Evolutionary conservation across 2,329 filamentous ascomycete species (phyloP), one percentile per base, ranked within the genome.

Genomic region (Elsinoe perseae): DNA sequence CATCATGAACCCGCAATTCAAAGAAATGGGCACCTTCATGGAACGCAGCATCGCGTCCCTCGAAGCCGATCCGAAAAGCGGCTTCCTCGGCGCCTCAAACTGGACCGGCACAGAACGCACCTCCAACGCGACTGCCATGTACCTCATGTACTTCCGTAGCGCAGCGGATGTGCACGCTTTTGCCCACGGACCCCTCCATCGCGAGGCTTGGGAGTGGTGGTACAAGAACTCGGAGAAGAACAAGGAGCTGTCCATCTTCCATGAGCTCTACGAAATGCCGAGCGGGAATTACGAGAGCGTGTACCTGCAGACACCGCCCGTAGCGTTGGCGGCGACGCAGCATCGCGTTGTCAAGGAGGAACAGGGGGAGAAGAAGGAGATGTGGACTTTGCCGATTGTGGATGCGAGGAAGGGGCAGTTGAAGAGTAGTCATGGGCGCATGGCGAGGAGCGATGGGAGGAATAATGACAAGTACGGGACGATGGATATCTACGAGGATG

Each of bases 251-350:
- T 72, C 73, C 4, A 76, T 82, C 60, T 81, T 71, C 58, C 80
- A 83, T 63, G 80, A 83, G 71, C 73, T 75, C 0, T 81, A 77
- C 60, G 66, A 71, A 23, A 73, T 75, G 4, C 72, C 72, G 1
- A 65, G 67, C 2, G 70, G 72, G 2, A 67, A 68, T 7, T 80
- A 77, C 66, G 80, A 83, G 72, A 75, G 69, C 1, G 69, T 82
- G 20, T 80, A 81, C 61, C 60, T 72, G 6, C 73, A 77, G 52
- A 65, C 61, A 20, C 64, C 71, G 57, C 66, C 66, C 0, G 66
- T 63, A 1, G 65, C 70, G 4, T 60, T 75, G n/a, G 61, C 59
- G 6, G 62, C 63, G 2, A 64, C 63, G 12, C 65, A 60, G 10
- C 57, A 58, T n/a, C 61, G 60, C 48, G 56, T 63, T 16, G 50